Evolutionary conservation across 495 filamentous ascomycete genomes (phyloP).

Genomic region (Choiromyces venosus): DNA sequence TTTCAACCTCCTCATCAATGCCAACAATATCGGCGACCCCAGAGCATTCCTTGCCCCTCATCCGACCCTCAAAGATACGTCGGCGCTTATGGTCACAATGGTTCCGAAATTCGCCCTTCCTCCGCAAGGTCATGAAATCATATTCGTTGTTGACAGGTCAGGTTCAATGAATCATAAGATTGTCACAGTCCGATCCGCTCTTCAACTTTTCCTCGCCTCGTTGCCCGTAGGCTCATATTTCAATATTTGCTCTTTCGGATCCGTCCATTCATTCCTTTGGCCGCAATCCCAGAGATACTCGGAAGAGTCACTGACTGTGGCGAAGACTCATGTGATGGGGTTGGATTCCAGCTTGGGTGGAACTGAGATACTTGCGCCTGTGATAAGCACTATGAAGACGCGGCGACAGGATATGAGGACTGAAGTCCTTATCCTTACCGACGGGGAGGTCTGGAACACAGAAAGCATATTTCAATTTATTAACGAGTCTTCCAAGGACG

Average conservation of each 20-base stretch:
- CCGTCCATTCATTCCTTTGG: slow-evolving; percentile 54
- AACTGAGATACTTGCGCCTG: slow-evolving; percentile 58
- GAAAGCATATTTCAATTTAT: slow-evolving; percentile 53
- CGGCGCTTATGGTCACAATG: slow-evolving; percentile 52
- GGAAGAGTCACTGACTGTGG: slow-evolving; percentile 49
- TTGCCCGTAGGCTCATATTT: slow-evolving; percentile 62
- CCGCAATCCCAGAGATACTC: slow-evolving; percentile 53
- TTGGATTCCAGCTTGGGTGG: slow-evolving; percentile 58
- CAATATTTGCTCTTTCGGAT: slow-evolving; percentile 71
- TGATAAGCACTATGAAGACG: slow-evolving; percentile 45
- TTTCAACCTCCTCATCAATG: slow-evolving; percentile 52
- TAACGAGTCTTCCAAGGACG: slow-evolving; percentile 43
- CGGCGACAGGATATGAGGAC: slow-evolving; percentile 46
- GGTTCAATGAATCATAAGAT: slow-evolving; percentile 62
- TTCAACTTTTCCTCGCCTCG: slow-evolving; percentile 65
- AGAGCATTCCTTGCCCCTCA: slow-evolving; percentile 31
- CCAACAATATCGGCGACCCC: slow-evolving; percentile 14
- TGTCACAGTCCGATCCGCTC: slow-evolving; percentile 51
- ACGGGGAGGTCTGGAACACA: slow-evolving; percentile 64
- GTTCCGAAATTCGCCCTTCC: slow-evolving; percentile 61
- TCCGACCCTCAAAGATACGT: slow-evolving; percentile 11
- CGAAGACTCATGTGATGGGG: slow-evolving; percentile 48
- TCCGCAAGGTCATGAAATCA: slow-evolving; percentile 53
- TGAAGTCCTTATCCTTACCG: slow-evolving; percentile 65
- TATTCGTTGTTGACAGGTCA: slow-evolving; percentile 66